Conservation (phyloP, 495 filamentous ascomycete genomes). For the Podospora comata region DNA sequence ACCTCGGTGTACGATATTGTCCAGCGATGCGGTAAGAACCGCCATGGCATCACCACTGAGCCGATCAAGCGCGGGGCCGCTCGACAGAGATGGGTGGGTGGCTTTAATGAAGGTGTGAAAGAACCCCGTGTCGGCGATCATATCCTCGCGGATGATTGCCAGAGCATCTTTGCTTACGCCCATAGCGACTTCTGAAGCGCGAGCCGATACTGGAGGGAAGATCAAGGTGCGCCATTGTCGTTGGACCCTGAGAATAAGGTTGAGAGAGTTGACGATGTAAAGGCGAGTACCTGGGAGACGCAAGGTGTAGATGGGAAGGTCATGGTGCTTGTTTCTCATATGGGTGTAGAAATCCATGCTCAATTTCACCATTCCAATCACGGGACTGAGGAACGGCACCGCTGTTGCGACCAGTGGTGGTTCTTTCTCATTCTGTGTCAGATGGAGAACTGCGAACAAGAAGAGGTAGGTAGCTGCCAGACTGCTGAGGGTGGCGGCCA, state of each 20-base stretch:
- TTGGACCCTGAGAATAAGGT: constrained; percentile 23
- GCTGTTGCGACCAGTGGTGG: constrained; percentile 23
- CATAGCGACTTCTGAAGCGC: constrained; percentile 1
- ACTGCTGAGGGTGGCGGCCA: constrained; percentile 15
- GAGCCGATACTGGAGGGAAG: constrained; percentile 16
- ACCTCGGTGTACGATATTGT: not conserved
- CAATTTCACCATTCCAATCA: constrained; percentile 26
- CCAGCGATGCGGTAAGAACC: constrained; percentile 17
- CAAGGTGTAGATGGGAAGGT: constrained; percentile 33
- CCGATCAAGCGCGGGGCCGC: constrained; percentile 23
- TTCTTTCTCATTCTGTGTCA: constrained; percentile 28
- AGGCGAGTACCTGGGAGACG: constrained; percentile 26
- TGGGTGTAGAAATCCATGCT: constrained; percentile 24
- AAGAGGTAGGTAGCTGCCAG: constrained; percentile 27
- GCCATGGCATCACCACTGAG: constrained; percentile 23
- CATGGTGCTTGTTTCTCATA: constrained; percentile 18
- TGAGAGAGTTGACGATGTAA: constrained; percentile 27
- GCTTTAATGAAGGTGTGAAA: constrained; percentile 13
- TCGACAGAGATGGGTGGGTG: constrained; percentile 12
- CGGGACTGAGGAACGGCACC: constrained; percentile 28
- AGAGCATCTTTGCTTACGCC: constrained; percentile 23
- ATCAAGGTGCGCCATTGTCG: constrained; percentile 22
- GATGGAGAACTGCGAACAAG: constrained; percentile 21
- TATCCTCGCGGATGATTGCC: constrained; percentile 18
- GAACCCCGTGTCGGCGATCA: constrained; percentile 21